Evolutionary conservation across 257 asterid genomes (phyloP).

Genomic region (Ophiorrhiza pumila): DNA sequence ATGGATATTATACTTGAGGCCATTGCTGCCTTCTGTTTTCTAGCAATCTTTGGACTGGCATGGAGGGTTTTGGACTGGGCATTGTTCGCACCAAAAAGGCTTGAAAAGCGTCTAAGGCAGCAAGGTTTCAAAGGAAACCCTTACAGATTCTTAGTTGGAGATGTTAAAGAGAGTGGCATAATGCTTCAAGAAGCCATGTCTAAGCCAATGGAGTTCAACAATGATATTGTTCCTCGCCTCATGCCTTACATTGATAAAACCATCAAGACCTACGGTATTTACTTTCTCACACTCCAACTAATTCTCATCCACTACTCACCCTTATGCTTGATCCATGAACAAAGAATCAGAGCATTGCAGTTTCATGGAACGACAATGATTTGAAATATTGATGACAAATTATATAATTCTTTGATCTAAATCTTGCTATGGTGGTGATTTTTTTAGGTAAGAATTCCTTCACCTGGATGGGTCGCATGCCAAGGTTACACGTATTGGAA

Average conservation of each 20-base stretch:
- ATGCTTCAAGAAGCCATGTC: slow-evolving; percentile 23
- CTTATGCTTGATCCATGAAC: too few relatives aligned
- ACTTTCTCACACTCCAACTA: too few relatives aligned
- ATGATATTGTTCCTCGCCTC: slow-evolving; percentile 16
- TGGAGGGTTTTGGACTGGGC: slow-evolving; percentile 22
- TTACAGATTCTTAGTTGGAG: slow-evolving; percentile 20
- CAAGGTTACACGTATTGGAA: slow-evolving; percentile 18
- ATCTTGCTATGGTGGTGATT: too few relatives aligned
- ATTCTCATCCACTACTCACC: too few relatives aligned
- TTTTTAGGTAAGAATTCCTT: slow-evolving; percentile 26
- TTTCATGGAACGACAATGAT: too few relatives aligned
- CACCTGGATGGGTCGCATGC: slow-evolving; percentile 27
- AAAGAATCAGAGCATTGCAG: too few relatives aligned
- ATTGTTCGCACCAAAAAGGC: slow-evolving; percentile 24
- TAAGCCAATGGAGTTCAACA: slow-evolving; percentile 15
- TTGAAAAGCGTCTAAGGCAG: slow-evolving; percentile 21
- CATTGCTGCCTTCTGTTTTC: not conserved
- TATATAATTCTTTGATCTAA: too few relatives aligned
- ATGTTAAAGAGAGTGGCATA: slow-evolving; percentile 15
- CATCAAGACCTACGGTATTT: slow-evolving; percentile 25
- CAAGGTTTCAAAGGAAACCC: slow-evolving; percentile 28
- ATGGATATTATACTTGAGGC: not conserved
- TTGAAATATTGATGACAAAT: too few relatives aligned
- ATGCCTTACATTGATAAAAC: slow-evolving; percentile 17
- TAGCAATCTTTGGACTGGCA: not conserved